Evolutionary conservation across 2,329 filamentous ascomycete genomes (phyloP).

Genomic region (Sporothrix brasiliensis): DNA sequence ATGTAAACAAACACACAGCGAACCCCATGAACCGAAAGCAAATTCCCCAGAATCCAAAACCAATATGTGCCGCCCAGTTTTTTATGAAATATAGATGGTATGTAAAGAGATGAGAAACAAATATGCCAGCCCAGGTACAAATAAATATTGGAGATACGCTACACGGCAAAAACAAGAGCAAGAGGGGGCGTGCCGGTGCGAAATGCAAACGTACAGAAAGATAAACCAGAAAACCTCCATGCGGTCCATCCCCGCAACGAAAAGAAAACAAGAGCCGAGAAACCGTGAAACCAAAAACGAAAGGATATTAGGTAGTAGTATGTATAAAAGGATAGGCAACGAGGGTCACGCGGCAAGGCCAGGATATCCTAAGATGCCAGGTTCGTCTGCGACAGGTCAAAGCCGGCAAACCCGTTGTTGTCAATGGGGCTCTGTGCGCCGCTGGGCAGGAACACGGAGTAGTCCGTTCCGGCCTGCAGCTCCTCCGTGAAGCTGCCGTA

Average conservation of each 20-base stretch:
- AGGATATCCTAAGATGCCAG: neutral
- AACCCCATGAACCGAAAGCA: neutral
- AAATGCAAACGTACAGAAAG: neutral
- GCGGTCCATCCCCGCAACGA: neutral
- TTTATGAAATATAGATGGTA: conserved; percentile 25
- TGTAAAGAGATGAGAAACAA: conserved; percentile 1
- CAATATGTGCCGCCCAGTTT: neutral
- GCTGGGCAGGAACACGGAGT: conserved; percentile 2
- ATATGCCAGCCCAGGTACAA: neutral
- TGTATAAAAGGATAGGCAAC: neutral
- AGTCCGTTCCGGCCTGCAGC: conserved; percentile 12
- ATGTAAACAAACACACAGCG: neutral
- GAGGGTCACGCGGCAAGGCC: neutral
- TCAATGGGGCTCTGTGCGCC: conserved; percentile 25
- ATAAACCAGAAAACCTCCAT: neutral
- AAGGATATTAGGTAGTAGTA: neutral
- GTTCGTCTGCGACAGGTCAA: conserved; percentile 11
- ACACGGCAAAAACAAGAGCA: neutral
- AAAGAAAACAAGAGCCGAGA: neutral
- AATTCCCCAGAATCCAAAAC: neutral
- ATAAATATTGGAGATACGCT: neutral
- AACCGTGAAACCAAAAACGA: neutral
- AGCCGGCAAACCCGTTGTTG: conserved; percentile 13
- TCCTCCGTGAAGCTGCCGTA: conserved; percentile 31
- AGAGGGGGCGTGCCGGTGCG: neutral